Conservation (phyloP, 371 early-diverging fungal genomes). For the Phascolomyces articulosus region DNA sequence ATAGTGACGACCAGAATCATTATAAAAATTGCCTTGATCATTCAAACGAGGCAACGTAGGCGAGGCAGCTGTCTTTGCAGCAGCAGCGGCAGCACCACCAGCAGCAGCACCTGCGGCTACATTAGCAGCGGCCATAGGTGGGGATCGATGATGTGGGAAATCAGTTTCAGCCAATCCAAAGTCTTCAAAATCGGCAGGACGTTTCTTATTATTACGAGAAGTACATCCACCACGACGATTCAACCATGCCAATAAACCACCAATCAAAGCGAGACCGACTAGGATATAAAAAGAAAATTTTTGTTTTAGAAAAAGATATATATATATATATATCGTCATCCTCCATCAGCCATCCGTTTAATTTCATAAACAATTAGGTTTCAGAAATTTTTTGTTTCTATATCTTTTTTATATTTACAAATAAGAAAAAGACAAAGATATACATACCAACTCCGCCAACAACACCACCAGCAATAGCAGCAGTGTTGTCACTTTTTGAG, state of each 20-base stretch:
- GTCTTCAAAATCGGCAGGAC: conserved; percentile 41
- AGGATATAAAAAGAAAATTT: conserved; percentile 4
- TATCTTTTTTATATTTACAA: too few relatives aligned
- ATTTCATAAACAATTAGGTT: too few relatives aligned
- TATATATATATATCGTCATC: too few relatives aligned
- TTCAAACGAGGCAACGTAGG: conserved; percentile 47
- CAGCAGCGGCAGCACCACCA: conserved; percentile 13
- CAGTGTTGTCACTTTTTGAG: conserved; percentile 26
- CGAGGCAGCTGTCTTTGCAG: conserved; percentile 13
- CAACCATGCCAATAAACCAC: conserved; percentile 41
- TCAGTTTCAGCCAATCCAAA: conserved; percentile 45
- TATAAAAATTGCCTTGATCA: conserved; percentile 46
- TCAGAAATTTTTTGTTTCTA: not conserved
- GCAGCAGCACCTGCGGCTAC: conserved; percentile 10
- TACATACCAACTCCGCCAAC: conserved; percentile 45
- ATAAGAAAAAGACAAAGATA: not conserved
- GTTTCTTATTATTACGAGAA: conserved; percentile 30
- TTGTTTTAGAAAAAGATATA: too few relatives aligned
- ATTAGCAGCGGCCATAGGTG: conserved; percentile 21
- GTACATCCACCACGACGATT: conserved; percentile 13
- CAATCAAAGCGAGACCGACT: conserved; percentile 49
- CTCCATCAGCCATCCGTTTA: too few relatives aligned
- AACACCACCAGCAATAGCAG: conserved; percentile 38
- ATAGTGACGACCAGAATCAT: conserved; percentile 15
- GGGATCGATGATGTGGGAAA: conserved; percentile 40